phyloP scores from a whole-genome alignment of 1,284 basidiomycete species.

The Meira nashicola region DNA sequence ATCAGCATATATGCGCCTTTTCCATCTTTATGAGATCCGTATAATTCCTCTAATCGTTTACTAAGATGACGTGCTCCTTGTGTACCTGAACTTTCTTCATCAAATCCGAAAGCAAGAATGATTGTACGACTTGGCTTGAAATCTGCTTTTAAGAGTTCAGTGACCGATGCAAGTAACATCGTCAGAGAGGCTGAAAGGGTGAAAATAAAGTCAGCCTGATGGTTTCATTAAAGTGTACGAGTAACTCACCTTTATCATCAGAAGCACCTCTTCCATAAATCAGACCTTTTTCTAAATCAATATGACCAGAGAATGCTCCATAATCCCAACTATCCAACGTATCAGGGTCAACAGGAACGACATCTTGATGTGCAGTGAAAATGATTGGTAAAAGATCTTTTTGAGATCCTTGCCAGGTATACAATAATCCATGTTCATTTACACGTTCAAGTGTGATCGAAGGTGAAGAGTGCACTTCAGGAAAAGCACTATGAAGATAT shows the following conservation, averaged over 20 bases:
- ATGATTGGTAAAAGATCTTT: conserved; percentile 59
- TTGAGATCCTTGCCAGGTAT: conserved; percentile 63
- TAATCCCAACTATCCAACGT: conserved; percentile 57
- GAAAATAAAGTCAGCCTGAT: conserved; percentile 23
- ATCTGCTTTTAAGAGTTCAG: conserved; percentile 55
- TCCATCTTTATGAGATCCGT: conserved; percentile 5
- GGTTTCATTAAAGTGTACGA: not conserved
- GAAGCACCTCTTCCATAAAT: conserved; percentile 57
- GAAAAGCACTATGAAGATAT: conserved; percentile 31
- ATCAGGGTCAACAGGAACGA: conserved; percentile 58
- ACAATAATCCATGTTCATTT: conserved; percentile 65
- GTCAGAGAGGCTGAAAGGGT: conserved; percentile 47
- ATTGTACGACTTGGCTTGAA: conserved; percentile 57
- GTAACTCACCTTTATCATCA: conserved; percentile 52
- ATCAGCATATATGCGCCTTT: conserved; percentile 9
- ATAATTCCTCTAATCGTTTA: not conserved
- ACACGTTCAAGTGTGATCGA: conserved; percentile 39
- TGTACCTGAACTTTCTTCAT: conserved; percentile 60
- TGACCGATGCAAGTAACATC: conserved; percentile 56
- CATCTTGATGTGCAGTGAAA: conserved; percentile 52
- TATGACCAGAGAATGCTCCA: conserved; percentile 57
- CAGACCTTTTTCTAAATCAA: conserved; percentile 54
- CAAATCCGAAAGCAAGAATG: conserved; percentile 66
- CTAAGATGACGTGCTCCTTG: conserved; percentile 60
- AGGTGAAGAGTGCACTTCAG: conserved; percentile 25